phyloP scores from a whole-genome alignment of 106 monocot genomes.

The Acorus gramineus region DNA sequence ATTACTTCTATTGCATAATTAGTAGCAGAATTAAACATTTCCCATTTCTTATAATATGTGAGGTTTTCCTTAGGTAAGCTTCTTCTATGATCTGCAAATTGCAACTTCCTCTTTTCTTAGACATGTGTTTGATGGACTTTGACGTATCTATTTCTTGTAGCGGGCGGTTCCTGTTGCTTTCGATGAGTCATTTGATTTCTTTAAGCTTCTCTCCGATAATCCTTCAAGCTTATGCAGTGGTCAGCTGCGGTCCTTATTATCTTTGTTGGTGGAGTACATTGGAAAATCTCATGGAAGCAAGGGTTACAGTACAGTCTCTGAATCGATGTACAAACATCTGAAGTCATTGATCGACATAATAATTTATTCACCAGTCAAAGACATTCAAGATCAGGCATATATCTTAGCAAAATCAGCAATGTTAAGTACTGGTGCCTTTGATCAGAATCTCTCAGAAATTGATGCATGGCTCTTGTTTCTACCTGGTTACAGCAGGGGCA shows the following conservation, averaged over 20 bases:
- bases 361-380: slow-evolving; percentile 34
- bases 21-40: too few relatives aligned
- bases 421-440: slow-evolving; percentile 92
- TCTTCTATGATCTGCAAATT: too few relatives aligned
- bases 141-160: slow-evolving; percentile 26
- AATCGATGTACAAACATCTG: slow-evolving; percentile 75
- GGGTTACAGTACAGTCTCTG: slow-evolving; percentile 21
- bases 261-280: slow-evolving; percentile 60
- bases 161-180: slow-evolving; percentile 51
- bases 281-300: slow-evolving; percentile 21
- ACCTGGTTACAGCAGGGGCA: slow-evolving; percentile 35
- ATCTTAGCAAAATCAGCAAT: slow-evolving; percentile 59
- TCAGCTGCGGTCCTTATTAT: slow-evolving; percentile 59
- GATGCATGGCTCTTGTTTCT: slow-evolving; percentile 80
- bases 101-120: too few relatives aligned
- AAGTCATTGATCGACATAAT: slow-evolving; percentile 51
- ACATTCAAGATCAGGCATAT: slow-evolving; percentile 43
- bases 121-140: too few relatives aligned
- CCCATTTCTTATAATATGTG: too few relatives aligned
- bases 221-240: slow-evolving; percentile 41
- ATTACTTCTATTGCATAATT: too few relatives aligned
- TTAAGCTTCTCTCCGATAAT: slow-evolving; percentile 61
- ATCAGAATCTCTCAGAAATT: slow-evolving; percentile 61
- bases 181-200: slow-evolving; percentile 83
- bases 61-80: too few relatives aligned